phyloP scores from a whole-genome alignment of 176 grass and related monocot genomes.

The Coix lacrymajobi region DNA sequence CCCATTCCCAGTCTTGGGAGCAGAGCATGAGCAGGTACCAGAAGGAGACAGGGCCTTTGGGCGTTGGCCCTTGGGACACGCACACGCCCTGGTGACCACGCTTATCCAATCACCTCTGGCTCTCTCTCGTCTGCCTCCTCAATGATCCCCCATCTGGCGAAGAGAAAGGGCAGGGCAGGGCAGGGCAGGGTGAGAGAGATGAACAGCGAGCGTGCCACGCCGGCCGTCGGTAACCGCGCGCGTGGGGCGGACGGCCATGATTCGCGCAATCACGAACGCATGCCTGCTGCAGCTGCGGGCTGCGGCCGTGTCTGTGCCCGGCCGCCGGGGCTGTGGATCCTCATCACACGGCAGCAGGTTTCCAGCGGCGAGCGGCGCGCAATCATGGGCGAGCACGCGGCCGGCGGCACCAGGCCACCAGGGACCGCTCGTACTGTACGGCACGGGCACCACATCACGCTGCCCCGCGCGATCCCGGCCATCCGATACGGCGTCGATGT shows the following conservation, averaged over 20 bases:
- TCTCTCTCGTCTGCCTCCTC: not conserved
- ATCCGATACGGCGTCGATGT: not conserved
- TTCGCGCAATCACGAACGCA: conserved; percentile 17
- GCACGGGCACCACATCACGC: too few relatives aligned
- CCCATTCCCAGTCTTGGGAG: not conserved
- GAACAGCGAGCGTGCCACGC: not conserved
- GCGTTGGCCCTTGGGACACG: not conserved
- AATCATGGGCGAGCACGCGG: conserved; percentile 13
- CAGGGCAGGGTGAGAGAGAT: not conserved
- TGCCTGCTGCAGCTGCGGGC: not conserved
- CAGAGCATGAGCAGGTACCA: not conserved
- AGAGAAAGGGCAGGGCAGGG: not conserved
- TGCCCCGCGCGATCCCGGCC: not conserved
- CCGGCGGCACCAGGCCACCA: too few relatives aligned
- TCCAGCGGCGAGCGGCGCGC: not conserved
- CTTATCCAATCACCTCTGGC: not conserved
- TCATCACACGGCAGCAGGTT: not conserved
- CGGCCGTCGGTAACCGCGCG: not conserved
- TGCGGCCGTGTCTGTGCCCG: not conserved
- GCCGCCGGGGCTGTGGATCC: not conserved
- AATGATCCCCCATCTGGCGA: not conserved
- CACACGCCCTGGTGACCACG: not conserved
- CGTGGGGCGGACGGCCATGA: conserved; percentile 20
- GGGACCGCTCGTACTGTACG: too few relatives aligned
- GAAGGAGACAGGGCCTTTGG: not conserved